Base-by-base conservation (phyloP, 768 basidiomycete species). In the Botryobasidium botryosum region DNA sequence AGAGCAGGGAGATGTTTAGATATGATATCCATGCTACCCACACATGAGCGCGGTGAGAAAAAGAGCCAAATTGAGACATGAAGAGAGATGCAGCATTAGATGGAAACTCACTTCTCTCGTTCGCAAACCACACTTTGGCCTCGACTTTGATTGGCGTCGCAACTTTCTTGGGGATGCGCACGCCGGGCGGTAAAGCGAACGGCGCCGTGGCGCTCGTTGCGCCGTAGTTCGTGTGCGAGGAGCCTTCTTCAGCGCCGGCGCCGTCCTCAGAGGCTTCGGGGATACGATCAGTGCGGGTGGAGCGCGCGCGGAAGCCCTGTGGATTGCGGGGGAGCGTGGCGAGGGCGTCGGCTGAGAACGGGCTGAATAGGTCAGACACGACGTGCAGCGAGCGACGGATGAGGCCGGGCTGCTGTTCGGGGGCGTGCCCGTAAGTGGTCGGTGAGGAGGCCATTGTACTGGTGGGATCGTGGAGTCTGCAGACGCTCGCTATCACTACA, bases 121-220 rank as follows among this genome's bases (percentile, higher is more conserved):
- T 94, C 6, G 90, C 88, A 59, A 96, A 92, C 90, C 91, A 96
- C 39, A 96, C 90, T 56, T 96, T 96, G 18, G 76, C 78, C 58
- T 96, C 90, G 15, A 96, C 87, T 51, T 77, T 82, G 54, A 96
- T 67, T 0, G 79, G 74, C 1, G 81, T 80, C 0, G 79, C 65
- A 18, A 84, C 73, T 61, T 88, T 90, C 65, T 79, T 83, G 0
- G 85, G 85, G 0, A 87, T 70, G 29, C 78, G 67, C 29, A 86
- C 74, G 37, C 71, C 68, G 0, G 74, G 65, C 0, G 80, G 75
- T 0, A 77, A 55, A 3, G 66, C 56, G 53, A n/a, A n/a, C n/a
- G n/a, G n/a, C n/a, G n/a, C n/a, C n/a, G n/a, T n/a, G n/a, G n/a
- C n/a, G n/a, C n/a, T n/a, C n/a, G n/a, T n/a, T n/a, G n/a, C n/a